Conservation (phyloP, 306 rosid species). For the Vigna trinervia region DNA sequence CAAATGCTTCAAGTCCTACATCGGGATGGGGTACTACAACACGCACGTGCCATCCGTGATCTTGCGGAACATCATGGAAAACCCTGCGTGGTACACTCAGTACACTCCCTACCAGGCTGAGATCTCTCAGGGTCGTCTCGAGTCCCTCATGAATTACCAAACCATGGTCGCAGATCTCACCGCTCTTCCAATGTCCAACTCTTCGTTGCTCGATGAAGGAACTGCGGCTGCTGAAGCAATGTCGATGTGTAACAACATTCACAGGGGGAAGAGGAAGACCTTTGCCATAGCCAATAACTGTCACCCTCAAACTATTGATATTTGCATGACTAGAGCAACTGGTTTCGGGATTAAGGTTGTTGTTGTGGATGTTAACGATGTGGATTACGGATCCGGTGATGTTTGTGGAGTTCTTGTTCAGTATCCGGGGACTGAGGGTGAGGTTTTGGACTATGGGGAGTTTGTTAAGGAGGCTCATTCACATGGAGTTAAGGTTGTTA, state of each 20-base stretch:
- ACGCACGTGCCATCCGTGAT: constrained; percentile 93
- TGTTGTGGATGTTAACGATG: constrained; percentile 63
- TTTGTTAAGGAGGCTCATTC: constrained; percentile 90
- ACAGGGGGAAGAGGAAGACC: constrained; percentile 87
- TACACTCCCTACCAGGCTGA: constrained; percentile 99
- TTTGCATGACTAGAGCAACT: constrained; percentile 86
- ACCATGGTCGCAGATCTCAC: constrained; percentile 89
- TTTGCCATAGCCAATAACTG: constrained; percentile 80
- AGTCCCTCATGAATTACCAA: constrained; percentile 85
- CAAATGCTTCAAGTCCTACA: constrained; percentile 71
- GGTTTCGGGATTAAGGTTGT: constrained; percentile 89
- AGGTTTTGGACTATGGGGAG: constrained; percentile 89
- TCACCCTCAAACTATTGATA: constrained; percentile 90
- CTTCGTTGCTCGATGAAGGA: constrained; percentile 97
- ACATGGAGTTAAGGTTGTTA: constrained; percentile 91
- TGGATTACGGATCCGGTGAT: constrained; percentile 81
- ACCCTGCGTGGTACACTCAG: constrained; percentile 99
- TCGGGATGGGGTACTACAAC: constrained; percentile 96
- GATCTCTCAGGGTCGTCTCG: constrained; percentile 95
- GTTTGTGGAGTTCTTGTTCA: constrained; percentile 98
- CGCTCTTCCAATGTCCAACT: constrained; percentile 96
- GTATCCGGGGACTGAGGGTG: constrained; percentile 99
- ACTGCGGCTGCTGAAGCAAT: constrained; percentile 99
- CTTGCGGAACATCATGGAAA: constrained; percentile 93
- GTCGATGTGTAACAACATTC: constrained; percentile 94